These are phyloP conservation scores for Candida nemodendra DNA, from an alignment of 805 yeast genomes.

Conservation along the genomic window DNA sequence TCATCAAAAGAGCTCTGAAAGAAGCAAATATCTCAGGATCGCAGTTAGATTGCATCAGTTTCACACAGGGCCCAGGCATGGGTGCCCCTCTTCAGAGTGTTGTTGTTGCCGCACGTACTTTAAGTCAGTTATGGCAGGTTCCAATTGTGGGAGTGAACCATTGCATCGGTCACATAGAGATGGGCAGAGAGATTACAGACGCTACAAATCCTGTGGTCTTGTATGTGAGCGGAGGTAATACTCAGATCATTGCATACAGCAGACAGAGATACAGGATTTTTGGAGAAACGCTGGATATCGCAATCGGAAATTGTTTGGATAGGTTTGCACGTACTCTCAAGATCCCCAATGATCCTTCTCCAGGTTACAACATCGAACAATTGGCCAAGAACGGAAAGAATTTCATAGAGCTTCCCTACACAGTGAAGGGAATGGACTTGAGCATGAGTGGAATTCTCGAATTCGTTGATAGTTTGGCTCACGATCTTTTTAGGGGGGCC, in stretches of 20 bases:
- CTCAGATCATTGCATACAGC: constrained; percentile 96
- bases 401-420: constrained; percentile 81
- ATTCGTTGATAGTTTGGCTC: constrained; percentile 75
- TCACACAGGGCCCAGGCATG: constrained; percentile 99
- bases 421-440: constrained; percentile 98
- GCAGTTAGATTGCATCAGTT: constrained; percentile 79
- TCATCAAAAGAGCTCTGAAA: constrained; percentile 61
- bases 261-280: constrained; percentile 93
- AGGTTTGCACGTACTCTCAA: constrained; percentile 89
- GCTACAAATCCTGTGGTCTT: constrained; percentile 96
- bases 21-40: constrained; percentile 52
- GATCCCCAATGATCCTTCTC: constrained; percentile 92
- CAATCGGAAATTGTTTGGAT: constrained; percentile 95
- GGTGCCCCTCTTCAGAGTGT: constrained; percentile 97
- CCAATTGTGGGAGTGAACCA: constrained; percentile 96
- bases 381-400: constrained; percentile 70
- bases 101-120: constrained; percentile 86
- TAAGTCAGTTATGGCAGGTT: constrained; percentile 72
- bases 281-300: constrained; percentile 98
- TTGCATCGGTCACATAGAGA: constrained; percentile 97
- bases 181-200: constrained; percentile 99
- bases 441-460: constrained; percentile 96
- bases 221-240: constrained; percentile 97
- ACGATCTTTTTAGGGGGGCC: constrained; percentile 56
- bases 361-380: constrained; percentile 96